A percentile compares a stretch with the other conserved stretches of the same genome.
Evolutionary conservation across 1,284 basidiomycete genomes (phyloP).

Genomic region (Anthracocystis setariae): DNA sequence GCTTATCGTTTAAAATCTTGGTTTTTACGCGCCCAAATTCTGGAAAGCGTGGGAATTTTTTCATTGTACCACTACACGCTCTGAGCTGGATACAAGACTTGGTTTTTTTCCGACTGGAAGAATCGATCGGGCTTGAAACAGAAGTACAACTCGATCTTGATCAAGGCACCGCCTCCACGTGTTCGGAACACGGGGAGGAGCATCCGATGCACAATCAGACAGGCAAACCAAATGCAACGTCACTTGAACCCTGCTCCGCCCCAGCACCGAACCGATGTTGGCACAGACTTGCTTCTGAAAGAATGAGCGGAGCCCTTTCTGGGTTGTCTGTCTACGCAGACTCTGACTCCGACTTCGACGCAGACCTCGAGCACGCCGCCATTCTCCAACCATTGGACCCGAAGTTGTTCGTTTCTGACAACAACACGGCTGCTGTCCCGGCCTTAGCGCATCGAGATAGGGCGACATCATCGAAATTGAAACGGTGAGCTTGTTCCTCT

Average conservation of each 20-base stretch:
- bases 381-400: background rate
- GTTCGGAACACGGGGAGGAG: conserved; percentile 10
- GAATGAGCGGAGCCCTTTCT: conserved; percentile 23
- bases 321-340: conserved; percentile 25
- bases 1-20: no score
- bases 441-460: background rate
- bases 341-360: conserved; percentile 13
- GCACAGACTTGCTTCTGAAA: background rate
- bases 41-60: conserved; percentile 34
- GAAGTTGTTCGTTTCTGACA: background rate
- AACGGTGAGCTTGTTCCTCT: conserved; percentile 10
- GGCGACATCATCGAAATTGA: background rate
- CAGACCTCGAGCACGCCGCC: background rate
- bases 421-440: background rate
- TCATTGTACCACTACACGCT: no score
- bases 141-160: no score
- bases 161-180: background rate
- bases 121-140: background rate
- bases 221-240: conserved; percentile 2
- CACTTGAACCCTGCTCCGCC: background rate
- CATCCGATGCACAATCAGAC: conserved; percentile 9
- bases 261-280: no score
- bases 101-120: conserved; percentile 1
- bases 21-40: background rate
- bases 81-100: no score